Evolutionary conservation across 2,329 filamentous ascomycete species (phyloP).

Genomic region (Emericellopsis cladophorae): DNA sequence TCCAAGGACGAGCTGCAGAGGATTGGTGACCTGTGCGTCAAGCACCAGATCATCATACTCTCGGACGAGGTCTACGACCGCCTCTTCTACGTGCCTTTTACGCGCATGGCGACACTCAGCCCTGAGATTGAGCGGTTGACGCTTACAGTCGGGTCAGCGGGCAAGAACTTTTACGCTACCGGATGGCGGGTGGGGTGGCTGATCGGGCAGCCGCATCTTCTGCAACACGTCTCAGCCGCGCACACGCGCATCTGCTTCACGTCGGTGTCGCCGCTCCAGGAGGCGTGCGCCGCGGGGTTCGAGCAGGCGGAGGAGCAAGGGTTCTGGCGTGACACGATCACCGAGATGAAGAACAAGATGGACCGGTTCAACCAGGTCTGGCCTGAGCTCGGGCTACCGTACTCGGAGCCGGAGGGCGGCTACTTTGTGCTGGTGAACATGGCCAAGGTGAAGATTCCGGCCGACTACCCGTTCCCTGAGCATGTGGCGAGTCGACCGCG

Average conservation of each 20-base stretch:
- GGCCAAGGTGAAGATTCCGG: constrained; percentile 71
- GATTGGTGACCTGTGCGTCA: constrained; percentile 81
- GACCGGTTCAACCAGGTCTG: constrained; percentile 74
- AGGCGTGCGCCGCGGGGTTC: constrained; percentile 87
- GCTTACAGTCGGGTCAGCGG: constrained; percentile 86
- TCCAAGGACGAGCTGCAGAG: constrained; percentile 68
- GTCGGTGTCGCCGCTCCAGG: constrained; percentile 84
- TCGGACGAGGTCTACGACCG: constrained; percentile 91
- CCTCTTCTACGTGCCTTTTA: constrained; percentile 91
- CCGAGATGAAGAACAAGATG: constrained; percentile 85
- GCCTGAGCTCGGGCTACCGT: constrained; percentile 62
- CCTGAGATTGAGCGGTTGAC: constrained; percentile 82
- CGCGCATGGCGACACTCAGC: constrained; percentile 78
- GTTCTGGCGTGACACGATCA: constrained; percentile 78
- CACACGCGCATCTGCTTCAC: constrained; percentile 96
- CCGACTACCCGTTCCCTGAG: constrained; percentile 74
- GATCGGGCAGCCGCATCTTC: constrained; percentile 76
- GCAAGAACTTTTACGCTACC: constrained; percentile 97
- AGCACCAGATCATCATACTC: constrained; percentile 87
- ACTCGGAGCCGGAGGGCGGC: constrained; percentile 87
- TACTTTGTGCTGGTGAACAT: constrained; percentile 98
- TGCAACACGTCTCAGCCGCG: constrained; percentile 83
- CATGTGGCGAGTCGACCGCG: constrained; percentile 78
- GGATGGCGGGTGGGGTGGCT: constrained; percentile 95
- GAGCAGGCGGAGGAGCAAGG: constrained; percentile 74